These are phyloP conservation scores for Sesbania bispinosa DNA, from an alignment of 306 rosid genomes.

Conservation along the genomic window DNA sequence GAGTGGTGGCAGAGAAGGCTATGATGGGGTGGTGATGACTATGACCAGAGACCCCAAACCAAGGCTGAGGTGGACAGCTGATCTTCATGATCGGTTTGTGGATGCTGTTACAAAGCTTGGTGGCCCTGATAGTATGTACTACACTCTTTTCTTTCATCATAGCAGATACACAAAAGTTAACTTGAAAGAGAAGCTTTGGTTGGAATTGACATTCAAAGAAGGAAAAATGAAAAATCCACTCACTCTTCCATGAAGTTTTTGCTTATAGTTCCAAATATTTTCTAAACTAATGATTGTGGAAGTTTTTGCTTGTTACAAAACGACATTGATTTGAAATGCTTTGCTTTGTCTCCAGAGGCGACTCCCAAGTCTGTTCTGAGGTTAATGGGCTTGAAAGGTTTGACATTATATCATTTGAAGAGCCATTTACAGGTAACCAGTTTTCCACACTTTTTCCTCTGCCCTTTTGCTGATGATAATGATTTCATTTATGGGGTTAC, in stretches of 20 bases:
- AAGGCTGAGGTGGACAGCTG: conserved; percentile 89
- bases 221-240: not conserved
- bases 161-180: not conserved
- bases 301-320: not conserved
- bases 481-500: not conserved
- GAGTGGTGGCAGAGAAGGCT: conserved; percentile 29
- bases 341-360: conserved; percentile 61
- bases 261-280: not conserved
- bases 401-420: conserved; percentile 94
- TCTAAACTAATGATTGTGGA: not conserved
- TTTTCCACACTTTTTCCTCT: not conserved
- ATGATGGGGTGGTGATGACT: conserved; percentile 73
- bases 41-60: conserved; percentile 97
- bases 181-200: not conserved
- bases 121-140: conserved; percentile 86
- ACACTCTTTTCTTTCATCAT: not conserved
- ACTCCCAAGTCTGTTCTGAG: conserved; percentile 92
- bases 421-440: conserved; percentile 90
- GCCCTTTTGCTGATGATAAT: not conserved
- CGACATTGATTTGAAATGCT: conserved; percentile 17
- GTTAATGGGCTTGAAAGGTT: conserved; percentile 90
- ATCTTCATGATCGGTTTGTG: conserved; percentile 86
- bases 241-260: not conserved
- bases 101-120: conserved; percentile 97
- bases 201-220: not conserved